phyloP scores from a whole-genome alignment of 345 rosid genomes.

The Euphorbia lathyris region DNA sequence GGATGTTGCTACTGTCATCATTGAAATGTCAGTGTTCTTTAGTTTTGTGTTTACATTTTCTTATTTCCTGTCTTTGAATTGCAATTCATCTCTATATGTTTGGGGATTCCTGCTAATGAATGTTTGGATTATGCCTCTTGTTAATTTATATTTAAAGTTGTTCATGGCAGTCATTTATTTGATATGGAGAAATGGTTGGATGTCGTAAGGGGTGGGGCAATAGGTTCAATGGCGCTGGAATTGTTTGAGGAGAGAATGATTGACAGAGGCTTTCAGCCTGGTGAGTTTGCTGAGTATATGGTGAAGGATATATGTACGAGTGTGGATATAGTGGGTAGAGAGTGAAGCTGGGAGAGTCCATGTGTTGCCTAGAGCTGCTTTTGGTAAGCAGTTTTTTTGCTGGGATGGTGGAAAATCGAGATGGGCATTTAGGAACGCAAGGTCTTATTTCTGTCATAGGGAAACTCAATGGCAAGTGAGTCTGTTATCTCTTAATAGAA shows the following conservation, averaged over 20 bases:
- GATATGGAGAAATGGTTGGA: slow-evolving; percentile 45
- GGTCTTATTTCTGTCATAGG: slow-evolving; percentile 69
- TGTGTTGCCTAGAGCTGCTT: slow-evolving; percentile 64
- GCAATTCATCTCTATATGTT: too few relatives aligned
- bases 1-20: too few relatives aligned
- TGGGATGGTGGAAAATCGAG: slow-evolving; percentile 81
- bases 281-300: slow-evolving; percentile 72
- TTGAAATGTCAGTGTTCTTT: too few relatives aligned
- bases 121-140: too few relatives aligned
- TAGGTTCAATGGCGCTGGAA: slow-evolving; percentile 67
- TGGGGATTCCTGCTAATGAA: too few relatives aligned
- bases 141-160: too few relatives aligned
- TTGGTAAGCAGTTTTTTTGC: slow-evolving; percentile 71
- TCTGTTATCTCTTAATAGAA: neutral
- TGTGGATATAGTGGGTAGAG: slow-evolving; percentile 47
- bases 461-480: slow-evolving; percentile 59
- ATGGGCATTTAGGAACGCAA: slow-evolving; percentile 65
- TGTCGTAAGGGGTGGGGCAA: slow-evolving; percentile 57
- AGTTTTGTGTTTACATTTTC: too few relatives aligned
- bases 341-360: slow-evolving; percentile 35
- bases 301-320: slow-evolving; percentile 91
- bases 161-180: too few relatives aligned
- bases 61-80: too few relatives aligned
- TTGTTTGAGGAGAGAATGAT: slow-evolving; percentile 67
- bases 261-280: slow-evolving; percentile 55